Base-by-base conservation (phyloP, 768 basidiomycete species). In the Kondoa subrosea region DNA sequence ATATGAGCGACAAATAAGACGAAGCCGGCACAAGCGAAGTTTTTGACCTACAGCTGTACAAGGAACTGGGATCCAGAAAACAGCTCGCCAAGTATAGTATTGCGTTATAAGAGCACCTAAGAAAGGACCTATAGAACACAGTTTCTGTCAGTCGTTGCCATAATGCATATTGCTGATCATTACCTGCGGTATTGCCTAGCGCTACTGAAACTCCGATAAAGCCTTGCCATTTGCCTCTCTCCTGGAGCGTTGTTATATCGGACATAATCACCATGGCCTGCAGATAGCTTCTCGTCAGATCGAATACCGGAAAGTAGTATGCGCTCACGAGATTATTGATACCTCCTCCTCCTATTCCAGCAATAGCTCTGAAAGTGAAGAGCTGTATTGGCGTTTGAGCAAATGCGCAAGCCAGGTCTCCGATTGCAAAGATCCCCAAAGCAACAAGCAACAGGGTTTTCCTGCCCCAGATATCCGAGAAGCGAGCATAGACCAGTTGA, bases 351-450 rank as follows among this genome's bases (percentile, higher is more conserved):
- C 61, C 61, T 31, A 63, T 27, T 17, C 61, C 61, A 33, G 29
- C 33, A 3, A 63, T 27, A 8, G 29, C 61, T n/a, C 61, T 27
- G 34, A 63, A 63, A 8, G 61, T 32, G 30, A 31, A 63, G 12
- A 63, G 15, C 61, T 63, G 61, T 17, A 32, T 32, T 8, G 61
- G 30, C 21, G 16, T 63, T 33, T 63, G 27, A 8, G 61, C 61
- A 67, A 77, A 77, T 0, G 73, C 74, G 40, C 76, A 77, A 16
- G 75, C 40, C 27, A 76, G 68, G 64, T 77, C 75, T 4, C 76
- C 76, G 17, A 75, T 56, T 25, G 68, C 71, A 4, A 77, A 71
- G 34, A 77, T 69, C 33, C 70, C 66, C 14, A 77, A 57, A 1
- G 76, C 73, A 0, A 71, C 66, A 34, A 76, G 72, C 0, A 77